Evolutionary conservation across 495 filamentous ascomycete genomes (phyloP).

Genomic region (Podospora pseudocomata): DNA sequence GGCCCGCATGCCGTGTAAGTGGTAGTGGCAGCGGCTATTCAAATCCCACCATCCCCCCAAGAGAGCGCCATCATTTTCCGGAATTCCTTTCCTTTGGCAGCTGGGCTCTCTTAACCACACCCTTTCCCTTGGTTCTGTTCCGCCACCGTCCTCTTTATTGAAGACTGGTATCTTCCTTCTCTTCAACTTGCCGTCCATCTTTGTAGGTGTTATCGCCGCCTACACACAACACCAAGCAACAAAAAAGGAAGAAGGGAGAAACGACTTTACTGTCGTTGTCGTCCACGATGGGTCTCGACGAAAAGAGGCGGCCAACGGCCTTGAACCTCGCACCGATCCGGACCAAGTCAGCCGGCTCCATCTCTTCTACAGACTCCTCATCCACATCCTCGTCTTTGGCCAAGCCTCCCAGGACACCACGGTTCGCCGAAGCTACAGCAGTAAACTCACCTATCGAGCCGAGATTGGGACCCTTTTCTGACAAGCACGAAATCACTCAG

Average conservation of each 20-base stretch:
- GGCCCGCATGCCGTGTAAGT: slow-evolving; percentile 31
- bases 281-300: slow-evolving; percentile 32
- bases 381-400: slow-evolving; percentile 57
- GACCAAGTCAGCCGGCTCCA: slow-evolving; percentile 48
- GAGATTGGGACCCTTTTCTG: slow-evolving; percentile 62
- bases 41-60: slow-evolving; percentile 47
- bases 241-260: slow-evolving; percentile 20
- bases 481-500: slow-evolving; percentile 55
- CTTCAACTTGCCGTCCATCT: slow-evolving; percentile 17
- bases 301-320: slow-evolving; percentile 51
- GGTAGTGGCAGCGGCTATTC: slow-evolving; percentile 47
- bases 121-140: slow-evolving; percentile 31
- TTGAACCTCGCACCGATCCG: slow-evolving; percentile 46
- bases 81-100: slow-evolving; percentile 41
- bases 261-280: slow-evolving; percentile 25
- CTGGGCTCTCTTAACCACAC: slow-evolving; percentile 52
- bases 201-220: background rate
- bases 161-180: slow-evolving; percentile 37
- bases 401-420: slow-evolving; percentile 73
- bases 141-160: slow-evolving; percentile 23
- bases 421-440: slow-evolving; percentile 86
- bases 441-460: slow-evolving; percentile 79
- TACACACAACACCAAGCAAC: slow-evolving; percentile 18
- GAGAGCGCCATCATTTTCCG: slow-evolving; percentile 31
- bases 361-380: slow-evolving; percentile 51